These are phyloP conservation scores for Amanita polypyramis DNA, from an alignment of 768 basidiomycete genomes.

Conservation along the genomic window DNA sequence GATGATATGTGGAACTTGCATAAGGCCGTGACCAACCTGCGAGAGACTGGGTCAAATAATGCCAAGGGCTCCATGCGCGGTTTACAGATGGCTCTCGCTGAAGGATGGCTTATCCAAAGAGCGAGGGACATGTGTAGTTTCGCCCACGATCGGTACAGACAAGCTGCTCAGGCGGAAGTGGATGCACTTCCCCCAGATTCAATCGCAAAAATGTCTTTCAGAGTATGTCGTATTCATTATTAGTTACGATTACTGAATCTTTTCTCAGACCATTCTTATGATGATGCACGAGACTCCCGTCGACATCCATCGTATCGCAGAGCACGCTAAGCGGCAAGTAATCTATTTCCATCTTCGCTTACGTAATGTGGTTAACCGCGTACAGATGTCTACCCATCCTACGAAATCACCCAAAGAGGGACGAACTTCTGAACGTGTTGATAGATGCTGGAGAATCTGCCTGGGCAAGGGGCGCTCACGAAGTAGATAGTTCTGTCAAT, in stretches of 20 bases:
- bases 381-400: constrained; percentile 51
- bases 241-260: constrained; percentile 5
- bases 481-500: constrained; percentile 28
- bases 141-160: constrained; percentile 64
- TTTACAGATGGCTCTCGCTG: constrained; percentile 52
- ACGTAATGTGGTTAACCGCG: constrained; percentile 1
- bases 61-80: constrained; percentile 56
- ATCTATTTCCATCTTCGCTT: not conserved
- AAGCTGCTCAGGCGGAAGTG: constrained; percentile 57
- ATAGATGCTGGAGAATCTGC: constrained; percentile 65
- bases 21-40: constrained; percentile 37
- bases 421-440: constrained; percentile 48
- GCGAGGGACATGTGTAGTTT: constrained; percentile 72
- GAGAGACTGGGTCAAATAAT: constrained; percentile 29
- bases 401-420: constrained; percentile 48
- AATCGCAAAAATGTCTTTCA: constrained; percentile 59
- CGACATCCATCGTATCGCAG: constrained; percentile 61
- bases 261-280: constrained; percentile 53
- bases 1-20: constrained; percentile 44
- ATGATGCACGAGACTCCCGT: constrained; percentile 53
- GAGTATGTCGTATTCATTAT: constrained; percentile 27
- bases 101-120: constrained; percentile 66
- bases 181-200: constrained; percentile 35
- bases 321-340: constrained; percentile 51
- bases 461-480: constrained; percentile 64